Percentiles rank a stretch among this genome's conserved stretches.
Conservation (phyloP, 139 green algal genomes). For the Auxenochlorella pyrenoidosa region DNA sequence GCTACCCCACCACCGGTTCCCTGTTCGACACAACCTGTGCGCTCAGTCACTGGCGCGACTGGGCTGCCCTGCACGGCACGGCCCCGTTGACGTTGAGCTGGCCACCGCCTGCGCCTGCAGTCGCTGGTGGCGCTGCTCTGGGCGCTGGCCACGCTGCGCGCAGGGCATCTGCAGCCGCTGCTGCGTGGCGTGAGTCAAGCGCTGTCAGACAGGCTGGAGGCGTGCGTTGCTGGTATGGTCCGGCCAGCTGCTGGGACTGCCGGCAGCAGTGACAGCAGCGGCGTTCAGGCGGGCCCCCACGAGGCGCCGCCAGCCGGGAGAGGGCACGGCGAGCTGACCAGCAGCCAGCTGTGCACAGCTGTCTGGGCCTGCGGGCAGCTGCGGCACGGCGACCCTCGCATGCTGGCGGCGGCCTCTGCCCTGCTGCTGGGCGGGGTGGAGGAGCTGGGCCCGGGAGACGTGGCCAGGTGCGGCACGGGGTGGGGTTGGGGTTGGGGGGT, state of each 20-base stretch:
- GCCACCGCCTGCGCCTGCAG: neutral
- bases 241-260: neutral
- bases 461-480: slow-evolving; percentile 4
- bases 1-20: no score
- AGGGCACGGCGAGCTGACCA: neutral
- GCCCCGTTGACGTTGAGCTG: no score
- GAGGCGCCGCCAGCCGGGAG: neutral
- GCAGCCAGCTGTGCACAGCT: slow-evolving; percentile 8
- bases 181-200: neutral
- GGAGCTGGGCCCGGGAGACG: slow-evolving; percentile 5
- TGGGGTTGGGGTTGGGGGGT: no score
- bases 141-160: slow-evolving; percentile 25
- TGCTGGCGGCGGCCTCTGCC: neutral
- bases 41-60: no score
- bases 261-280: neutral
- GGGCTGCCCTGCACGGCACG: no score
- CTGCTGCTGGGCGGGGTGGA: neutral
- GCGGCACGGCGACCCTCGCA: neutral
- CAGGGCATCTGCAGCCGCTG: neutral
- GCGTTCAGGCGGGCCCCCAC: neutral
- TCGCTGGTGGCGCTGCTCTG: slow-evolving; percentile 29
- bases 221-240: neutral
- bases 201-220: slow-evolving; percentile 14
- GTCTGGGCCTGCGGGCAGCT: slow-evolving; percentile 31
- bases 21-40: no score